A percentile compares a stretch with the other conserved stretches of the same genome.
Evolutionary conservation across 257 asterid species (phyloP).

Genomic region (Oldenlandia corymbosa): DNA sequence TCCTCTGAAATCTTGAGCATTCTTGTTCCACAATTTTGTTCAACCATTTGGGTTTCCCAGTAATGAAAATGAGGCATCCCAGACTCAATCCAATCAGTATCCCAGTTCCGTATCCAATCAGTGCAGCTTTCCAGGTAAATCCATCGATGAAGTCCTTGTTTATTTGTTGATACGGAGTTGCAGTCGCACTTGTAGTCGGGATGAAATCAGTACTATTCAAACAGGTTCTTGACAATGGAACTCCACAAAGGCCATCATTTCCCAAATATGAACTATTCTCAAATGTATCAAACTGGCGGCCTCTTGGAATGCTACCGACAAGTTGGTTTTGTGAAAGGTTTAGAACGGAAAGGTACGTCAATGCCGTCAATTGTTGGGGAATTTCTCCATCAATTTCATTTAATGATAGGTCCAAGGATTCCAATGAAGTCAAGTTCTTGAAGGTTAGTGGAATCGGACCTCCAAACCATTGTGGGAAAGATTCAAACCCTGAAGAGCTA

Average conservation of each 20-base stretch:
- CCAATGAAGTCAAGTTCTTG: slow-evolving; percentile 14
- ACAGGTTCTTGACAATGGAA: slow-evolving; percentile 17
- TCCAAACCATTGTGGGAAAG: slow-evolving; percentile 14
- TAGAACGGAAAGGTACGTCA: background rate
- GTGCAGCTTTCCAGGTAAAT: slow-evolving; percentile 20
- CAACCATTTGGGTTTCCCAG: slow-evolving; percentile 19
- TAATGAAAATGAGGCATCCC: slow-evolving; percentile 18
- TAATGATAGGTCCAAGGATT: slow-evolving; percentile 18
- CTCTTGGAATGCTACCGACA: slow-evolving; percentile 8
- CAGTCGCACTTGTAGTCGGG: background rate
- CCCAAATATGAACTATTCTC: slow-evolving; percentile 7
- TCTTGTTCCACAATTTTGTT: background rate
- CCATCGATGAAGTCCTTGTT: background rate
- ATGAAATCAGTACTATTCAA: background rate
- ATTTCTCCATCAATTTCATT: slow-evolving; percentile 17
- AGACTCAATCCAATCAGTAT: slow-evolving; percentile 5
- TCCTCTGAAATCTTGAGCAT: no score
- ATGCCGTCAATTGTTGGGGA: background rate
- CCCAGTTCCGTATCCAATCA: slow-evolving; percentile 27
- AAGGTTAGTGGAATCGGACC: slow-evolving; percentile 22
- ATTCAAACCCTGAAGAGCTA: slow-evolving; percentile 4
- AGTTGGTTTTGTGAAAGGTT: slow-evolving; percentile 7
- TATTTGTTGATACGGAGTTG: background rate
- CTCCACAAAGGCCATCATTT: slow-evolving; percentile 14
- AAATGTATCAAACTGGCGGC: slow-evolving; percentile 15